A percentile compares a stretch with the other conserved stretches of the same genome.
Evolutionary conservation across 352 stramenopile genomes (phyloP).

Genomic region (Phytophthora chlamydospora): DNA sequence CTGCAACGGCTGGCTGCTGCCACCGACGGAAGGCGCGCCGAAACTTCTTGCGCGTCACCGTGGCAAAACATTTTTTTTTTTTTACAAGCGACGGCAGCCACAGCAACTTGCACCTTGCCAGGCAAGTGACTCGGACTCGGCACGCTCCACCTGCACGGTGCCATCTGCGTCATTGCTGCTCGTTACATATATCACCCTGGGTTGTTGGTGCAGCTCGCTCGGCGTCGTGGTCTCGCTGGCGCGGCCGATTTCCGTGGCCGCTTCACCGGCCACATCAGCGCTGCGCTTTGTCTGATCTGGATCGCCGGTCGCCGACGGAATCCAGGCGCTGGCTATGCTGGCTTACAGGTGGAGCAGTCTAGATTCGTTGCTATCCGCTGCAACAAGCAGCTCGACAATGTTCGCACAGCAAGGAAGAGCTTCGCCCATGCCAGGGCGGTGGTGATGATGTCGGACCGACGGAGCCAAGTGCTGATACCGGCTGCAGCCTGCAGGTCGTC

Average conservation of each 20-base stretch:
- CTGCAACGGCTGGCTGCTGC: conserved; percentile 10
- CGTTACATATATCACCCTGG: neutral
- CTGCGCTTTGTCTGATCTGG: neutral
- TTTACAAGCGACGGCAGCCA: no score
- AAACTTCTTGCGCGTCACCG: neutral
- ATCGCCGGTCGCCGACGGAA: no score
- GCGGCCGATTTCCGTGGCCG: neutral
- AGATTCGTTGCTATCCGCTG: no score
- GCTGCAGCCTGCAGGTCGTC: conserved; percentile 19
- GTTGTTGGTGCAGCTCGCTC: neutral
- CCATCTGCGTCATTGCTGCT: neutral
- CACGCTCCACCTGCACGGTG: no score
- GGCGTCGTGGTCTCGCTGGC: no score
- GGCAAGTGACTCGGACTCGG: neutral
- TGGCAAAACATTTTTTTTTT: no score
- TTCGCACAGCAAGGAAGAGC: no score
- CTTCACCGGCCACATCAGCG: neutral
- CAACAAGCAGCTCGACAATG: no score
- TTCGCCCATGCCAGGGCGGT: no score
- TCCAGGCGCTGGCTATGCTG: no score
- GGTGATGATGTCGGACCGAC: conserved; percentile 13
- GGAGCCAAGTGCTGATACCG: conserved; percentile 9
- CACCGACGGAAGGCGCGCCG: conserved; percentile 13
- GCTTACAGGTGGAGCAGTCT: no score
- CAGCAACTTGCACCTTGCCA: conserved; percentile 1